Base-by-base conservation (phyloP, 225 moss, liverwort and hornwort genomes). In the Antitrichia curtipendula region DNA sequence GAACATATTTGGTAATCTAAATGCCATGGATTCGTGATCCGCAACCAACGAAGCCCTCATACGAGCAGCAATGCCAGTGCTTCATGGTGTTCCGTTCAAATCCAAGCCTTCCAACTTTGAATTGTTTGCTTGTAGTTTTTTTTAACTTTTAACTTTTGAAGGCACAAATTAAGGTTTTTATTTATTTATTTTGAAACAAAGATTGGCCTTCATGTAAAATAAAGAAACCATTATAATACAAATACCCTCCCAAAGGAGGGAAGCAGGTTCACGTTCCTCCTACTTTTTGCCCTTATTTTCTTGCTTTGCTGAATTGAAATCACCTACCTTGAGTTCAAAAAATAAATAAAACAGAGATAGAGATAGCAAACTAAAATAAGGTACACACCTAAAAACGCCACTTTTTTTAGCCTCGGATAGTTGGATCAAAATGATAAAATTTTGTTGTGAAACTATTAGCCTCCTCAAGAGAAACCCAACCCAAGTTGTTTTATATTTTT, bases 391-490 rank as follows among this genome's bases (percentile, higher is more conserved):
- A 8, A 1, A 24, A 70, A 1, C 0, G 5, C 3, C 15, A 70
- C 16, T 25, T 41, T 70, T n/a, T 70, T 41, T 1, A 9, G 1
- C 2, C 9, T 3, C 4, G 0, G 2, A 3, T 27, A 27, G 43
- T 9, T 70, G 15, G 5, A 16, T 28, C 9, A 43, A 43, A 41
- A 43, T 43, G 9, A 16, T 16, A 0, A 71, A 71, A 71, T 43
- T 27, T 41, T 41, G 25, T 25, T 41, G 15, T 25, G 8, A 15
- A 16, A 41, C 25, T 70, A 4, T 9, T 27, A 27, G 1, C 40
- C 8, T 15, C 15, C 3, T 41, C 1, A 3, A 16, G 27, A 41
- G 3, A 27, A 41, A 41, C 0, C 41, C 41, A 70, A 70, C 5
- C 8, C 8, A 41, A 16, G 8, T 41, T 0, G 0, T 66, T n/a